Base-by-base conservation (phyloP, 1,284 basidiomycete genomes). In the Prillingera fragicola region DNA sequence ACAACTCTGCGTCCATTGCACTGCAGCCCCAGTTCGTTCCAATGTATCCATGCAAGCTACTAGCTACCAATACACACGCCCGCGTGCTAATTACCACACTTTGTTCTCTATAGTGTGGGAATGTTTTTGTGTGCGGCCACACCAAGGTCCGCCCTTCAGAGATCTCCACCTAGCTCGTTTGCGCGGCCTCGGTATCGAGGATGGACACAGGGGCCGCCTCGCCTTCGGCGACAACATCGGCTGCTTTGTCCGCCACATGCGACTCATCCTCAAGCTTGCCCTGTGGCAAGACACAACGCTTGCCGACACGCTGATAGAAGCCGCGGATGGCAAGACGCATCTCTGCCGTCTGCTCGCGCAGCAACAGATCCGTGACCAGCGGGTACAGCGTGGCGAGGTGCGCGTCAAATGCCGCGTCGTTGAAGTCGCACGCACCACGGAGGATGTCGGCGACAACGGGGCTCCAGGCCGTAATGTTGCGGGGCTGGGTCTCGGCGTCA, bases 381-480 rank as follows among this genome's bases (percentile, higher is more conserved):
- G 89, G 88, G 65, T 95, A 96, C 53, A 92, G 82, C 18, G 85
- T 82, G 22, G 87, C 80, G 41, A 94, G 75, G 70, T 90, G 90
- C 66, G 79, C 77, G 33, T 78, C 71, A 68, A 95, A 95, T 25
- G 86, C 81, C 62, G 84, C 87, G 56, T 89, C 83, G 52, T 96
- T 88, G 55, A 97, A 88, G 21, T 79, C 80, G 61, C 83, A 83
- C 60, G 92, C 89, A 9, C 95, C 95, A 47, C 85, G 82, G 22
- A 99, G 70, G 38, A 97, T 89, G 66, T 96, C 92, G 3, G 84
- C 84, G 13, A 97, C 85, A 21, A 99, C 95, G 10, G 95, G 95
- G 22, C 88, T 95, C 95, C 95, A 99, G 1, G 96, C 94, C 9
- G 83, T 73, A 50, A 99, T 94, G 65, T 97, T 98, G 69, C 97